Conservation (phyloP, 306 rosid genomes). For the Corylus heterophylla region DNA sequence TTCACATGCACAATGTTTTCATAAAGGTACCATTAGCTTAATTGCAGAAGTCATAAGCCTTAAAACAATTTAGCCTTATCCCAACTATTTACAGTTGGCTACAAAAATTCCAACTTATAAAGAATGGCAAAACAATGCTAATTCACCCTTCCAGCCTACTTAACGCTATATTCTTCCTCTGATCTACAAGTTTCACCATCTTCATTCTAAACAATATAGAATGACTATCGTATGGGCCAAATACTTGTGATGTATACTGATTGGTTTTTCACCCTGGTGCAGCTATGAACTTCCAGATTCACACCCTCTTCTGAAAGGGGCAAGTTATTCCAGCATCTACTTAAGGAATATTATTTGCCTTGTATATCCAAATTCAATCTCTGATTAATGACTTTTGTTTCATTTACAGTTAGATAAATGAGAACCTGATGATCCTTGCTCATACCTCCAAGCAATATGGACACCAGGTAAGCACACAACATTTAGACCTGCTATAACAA, state of each 20-base stretch:
- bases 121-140: background rate
- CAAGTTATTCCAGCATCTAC: constrained; percentile 39
- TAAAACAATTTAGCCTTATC: background rate
- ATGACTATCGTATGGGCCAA: constrained; percentile 3
- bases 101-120: background rate
- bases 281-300: constrained; percentile 95
- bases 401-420: constrained; percentile 70
- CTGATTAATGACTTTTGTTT: constrained; percentile 23
- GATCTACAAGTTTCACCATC: background rate
- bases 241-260: constrained; percentile 21
- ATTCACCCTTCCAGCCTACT: background rate
- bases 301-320: constrained; percentile 91
- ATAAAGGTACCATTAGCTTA: background rate
- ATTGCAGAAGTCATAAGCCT: background rate
- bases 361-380: constrained; percentile 17
- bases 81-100: background rate
- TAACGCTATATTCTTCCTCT: background rate
- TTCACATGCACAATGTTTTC: background rate
- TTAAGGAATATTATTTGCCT: constrained; percentile 9
- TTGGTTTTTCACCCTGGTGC: constrained; percentile 45
- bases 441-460: constrained; percentile 95
- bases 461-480: constrained; percentile 75
- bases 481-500: background rate
- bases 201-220: background rate
- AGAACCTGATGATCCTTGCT: constrained; percentile 94